Evolutionary conservation across 2,329 filamentous ascomycete species (phyloP).

Genomic region (Corniculantispora saksenae): DNA sequence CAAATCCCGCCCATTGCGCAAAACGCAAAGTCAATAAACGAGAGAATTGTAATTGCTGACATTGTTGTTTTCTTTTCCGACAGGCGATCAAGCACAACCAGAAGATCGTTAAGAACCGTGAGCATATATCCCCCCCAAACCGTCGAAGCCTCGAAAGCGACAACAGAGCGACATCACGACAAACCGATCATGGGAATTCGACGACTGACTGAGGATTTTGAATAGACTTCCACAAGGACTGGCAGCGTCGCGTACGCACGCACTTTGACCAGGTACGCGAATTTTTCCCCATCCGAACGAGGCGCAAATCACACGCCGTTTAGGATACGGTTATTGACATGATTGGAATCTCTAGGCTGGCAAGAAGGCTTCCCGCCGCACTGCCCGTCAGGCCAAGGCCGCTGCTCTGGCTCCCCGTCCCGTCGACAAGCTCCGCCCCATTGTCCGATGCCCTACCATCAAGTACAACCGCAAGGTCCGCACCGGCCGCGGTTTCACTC

Average conservation of each 20-base stretch:
- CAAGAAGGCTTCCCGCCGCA: conserved; percentile 90
- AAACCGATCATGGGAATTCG: neutral
- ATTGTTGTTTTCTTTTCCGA: conserved; percentile 33
- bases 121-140: conserved; percentile 44
- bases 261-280: conserved; percentile 97
- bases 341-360: conserved; percentile 66
- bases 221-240: conserved; percentile 98
- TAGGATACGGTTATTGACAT: conserved; percentile 37
- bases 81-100: conserved; percentile 99
- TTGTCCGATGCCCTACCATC: conserved; percentile 96
- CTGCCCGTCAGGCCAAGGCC: conserved; percentile 91
- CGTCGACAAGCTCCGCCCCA: conserved; percentile 92
- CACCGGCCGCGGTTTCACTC: conserved; percentile 95
- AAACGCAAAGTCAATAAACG: conserved; percentile 13
- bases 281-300: conserved; percentile 17
- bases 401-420: conserved; percentile 93
- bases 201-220: conserved; percentile 19
- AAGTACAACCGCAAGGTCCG: conserved; percentile 99
- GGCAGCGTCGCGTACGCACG: conserved; percentile 97
- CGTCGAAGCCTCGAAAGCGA: conserved; percentile 27
- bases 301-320: conserved; percentile 19
- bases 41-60: conserved; percentile 32
- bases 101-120: conserved; percentile 95
- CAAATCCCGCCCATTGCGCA: conserved; percentile 20
- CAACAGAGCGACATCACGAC: neutral